Conservation (phyloP, 2,329 filamentous ascomycete genomes). For the Curvularia hawaiiensis region DNA sequence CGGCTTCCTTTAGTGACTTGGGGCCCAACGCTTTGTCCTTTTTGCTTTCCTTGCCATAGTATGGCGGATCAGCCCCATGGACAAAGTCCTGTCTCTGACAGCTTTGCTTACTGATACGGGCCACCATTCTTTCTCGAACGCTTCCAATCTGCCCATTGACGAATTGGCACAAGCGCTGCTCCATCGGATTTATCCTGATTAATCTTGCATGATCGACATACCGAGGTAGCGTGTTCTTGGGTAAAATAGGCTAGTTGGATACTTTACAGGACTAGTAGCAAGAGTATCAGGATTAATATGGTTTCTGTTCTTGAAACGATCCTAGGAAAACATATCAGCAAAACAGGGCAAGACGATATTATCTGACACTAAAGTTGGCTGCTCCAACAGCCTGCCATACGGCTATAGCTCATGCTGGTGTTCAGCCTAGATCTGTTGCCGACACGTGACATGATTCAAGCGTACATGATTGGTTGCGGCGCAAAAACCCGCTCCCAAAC, state of each 20-base stretch:
- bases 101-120: background rate
- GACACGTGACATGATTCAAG: conserved; percentile 6
- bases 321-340: background rate
- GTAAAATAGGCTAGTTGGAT: conserved; percentile 1
- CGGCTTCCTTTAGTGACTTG: background rate
- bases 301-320: background rate
- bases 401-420: conserved; percentile 1
- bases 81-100: background rate
- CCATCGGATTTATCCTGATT: conserved; percentile 18
- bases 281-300: conserved; percentile 4
- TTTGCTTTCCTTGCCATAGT: background rate
- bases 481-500: background rate
- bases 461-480: background rate
- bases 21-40: background rate
- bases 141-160: conserved; percentile 1
- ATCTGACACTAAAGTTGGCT: conserved; percentile 5
- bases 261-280: conserved; percentile 7
- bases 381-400: conserved; percentile 8
- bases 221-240: background rate
- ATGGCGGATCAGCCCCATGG: background rate
- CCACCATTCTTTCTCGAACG: background rate
- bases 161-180: conserved; percentile 1
- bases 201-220: conserved; percentile 6
- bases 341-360: conserved; percentile 3
- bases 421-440: background rate